Base-by-base conservation (phyloP, 306 rosid species). In the Aeschynomene evenia region DNA sequence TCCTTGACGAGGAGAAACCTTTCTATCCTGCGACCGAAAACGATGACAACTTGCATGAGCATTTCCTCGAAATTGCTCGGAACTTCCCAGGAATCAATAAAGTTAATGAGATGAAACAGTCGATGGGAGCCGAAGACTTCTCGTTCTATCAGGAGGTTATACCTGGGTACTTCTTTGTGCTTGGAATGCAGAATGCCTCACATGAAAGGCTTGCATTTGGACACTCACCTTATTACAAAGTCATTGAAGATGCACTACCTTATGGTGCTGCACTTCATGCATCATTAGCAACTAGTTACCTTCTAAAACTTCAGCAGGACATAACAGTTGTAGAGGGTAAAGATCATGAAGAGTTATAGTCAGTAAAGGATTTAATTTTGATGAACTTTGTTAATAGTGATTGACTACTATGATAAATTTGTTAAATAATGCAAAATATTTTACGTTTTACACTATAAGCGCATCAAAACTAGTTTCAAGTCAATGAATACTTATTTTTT, bases 181-280 rank as follows among this genome's bases (percentile, higher is more conserved):
- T 93, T 26, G 96, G 98, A 68, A 87, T 87, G 91, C 66, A 75
- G 78, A 69, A 73, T 15, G 68, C 54, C 28, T 74, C 72, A 2
- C 28, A 43, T 4, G 91, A 80, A 77, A 50, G 22, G 50, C 31
- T 67, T 14, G 60, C 58, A 14, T 26, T 75, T 0, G 57, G 28
- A 4, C 98, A 93, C 80, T 88, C 96, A 1, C 86, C 96, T 3
- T 45, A 79, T 84, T 83, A 85, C 83, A 58, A 59, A 43, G 48
- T 88, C 80, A 88, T 88, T 3, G 98, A 90, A 85, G 96, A 83
- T 34, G 90, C 69, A 48, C 78, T 90, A 42, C 86, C 91, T 56
- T 86, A 82, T 45, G 97, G 96, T 2, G 96, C 97, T 73, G 94
- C 98, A 21, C 90, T 93, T 77, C 97, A 90, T 66, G 98, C 98